Base-by-base conservation (phyloP, 805 yeast species). In the Wickerhamomyces chambardii region DNA sequence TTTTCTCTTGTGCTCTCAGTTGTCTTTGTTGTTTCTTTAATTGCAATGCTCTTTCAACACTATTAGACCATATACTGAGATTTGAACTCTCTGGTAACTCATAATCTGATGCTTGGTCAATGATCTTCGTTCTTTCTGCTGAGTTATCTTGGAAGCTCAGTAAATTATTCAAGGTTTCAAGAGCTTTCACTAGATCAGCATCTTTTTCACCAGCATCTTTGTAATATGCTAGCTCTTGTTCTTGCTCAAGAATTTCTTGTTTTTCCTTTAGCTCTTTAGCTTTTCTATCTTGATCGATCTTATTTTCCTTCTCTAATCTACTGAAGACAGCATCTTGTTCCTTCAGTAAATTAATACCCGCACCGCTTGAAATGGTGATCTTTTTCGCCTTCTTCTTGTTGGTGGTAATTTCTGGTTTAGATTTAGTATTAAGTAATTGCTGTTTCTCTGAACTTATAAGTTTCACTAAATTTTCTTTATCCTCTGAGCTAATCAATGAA, bases 21-120 rank as follows among this genome's bases (percentile, higher is more conserved):
- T 75, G 78, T 39, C 79, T 71, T 49, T 92, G 97, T 53, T 89
- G 97, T 45, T 76, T 76, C 54, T 87, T 86, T 47, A 92, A 61
- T 52, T 84, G 86, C 38, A 86, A 63, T 0, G 97, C 97, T 45
- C 92, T 73, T 47, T 94, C 97, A 35, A 79, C 68, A 2, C 95
- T 79, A 28, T 67, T 63, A 0, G 95, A 78, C 97, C 98, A 92
- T 42, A 80, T 62, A 44, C 74, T 80, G 28, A 69, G 49, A 24
- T 66, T 68, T 1, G 70, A 59, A 3, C 63, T 62, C 0, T 85
- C 74, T 26, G 67, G 59, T 36, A 79, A 57, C 33, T 84, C 94
- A 53, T 73, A 85, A 53, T 92, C 98, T 5, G 95, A 75, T 0
- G 94, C 96, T 51, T 85, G 80, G 53, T 92, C 99, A 28, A 94